Percentiles rank a stretch among this genome's conserved stretches.
Conservation (phyloP, 345 rosid species). For the Gossypium mustelinum region DNA sequence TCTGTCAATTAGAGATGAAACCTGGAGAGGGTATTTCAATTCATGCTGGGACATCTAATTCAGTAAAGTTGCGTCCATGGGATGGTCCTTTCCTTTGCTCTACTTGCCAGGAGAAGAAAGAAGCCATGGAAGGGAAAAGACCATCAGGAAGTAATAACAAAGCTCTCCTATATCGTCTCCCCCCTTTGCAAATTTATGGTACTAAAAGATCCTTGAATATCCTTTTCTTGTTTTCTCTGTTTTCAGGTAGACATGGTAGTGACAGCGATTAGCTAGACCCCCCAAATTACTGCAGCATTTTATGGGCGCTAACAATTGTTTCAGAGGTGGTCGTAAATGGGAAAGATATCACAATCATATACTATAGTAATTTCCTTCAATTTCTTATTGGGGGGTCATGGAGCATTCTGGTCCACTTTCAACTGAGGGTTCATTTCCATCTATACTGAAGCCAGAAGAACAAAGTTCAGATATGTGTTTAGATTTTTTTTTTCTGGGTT, state of each 20-base stretch:
- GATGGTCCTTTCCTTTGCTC: conserved; percentile 98
- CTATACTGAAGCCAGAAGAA: conserved; percentile 25
- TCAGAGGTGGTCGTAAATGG: conserved; percentile 30
- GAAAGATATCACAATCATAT: conserved; percentile 31
- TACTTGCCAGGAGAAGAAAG: conserved; percentile 97
- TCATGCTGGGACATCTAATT: conserved; percentile 64
- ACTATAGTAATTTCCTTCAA: conserved; percentile 25
- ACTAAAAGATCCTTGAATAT: conserved; percentile 14
- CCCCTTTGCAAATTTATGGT: background rate
- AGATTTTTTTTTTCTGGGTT: conserved; percentile 31
- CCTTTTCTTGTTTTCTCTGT: conserved; percentile 4
- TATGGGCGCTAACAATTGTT: conserved; percentile 33
- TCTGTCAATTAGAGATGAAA: conserved; percentile 95
- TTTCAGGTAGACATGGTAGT: conserved; percentile 79
- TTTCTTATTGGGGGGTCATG: conserved; percentile 21
- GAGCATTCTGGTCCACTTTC: conserved; percentile 31
- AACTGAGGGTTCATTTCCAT: conserved; percentile 21
- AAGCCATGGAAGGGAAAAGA: conserved; percentile 97
- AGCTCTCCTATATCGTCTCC: background rate
- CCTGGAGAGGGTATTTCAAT: conserved; percentile 96
- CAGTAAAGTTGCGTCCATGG: conserved; percentile 79
- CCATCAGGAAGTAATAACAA: conserved; percentile 57
- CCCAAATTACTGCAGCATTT: conserved; percentile 17
- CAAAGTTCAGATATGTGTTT: conserved; percentile 16
- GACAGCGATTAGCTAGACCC: conserved; percentile 75